Conservation (phyloP, 148 eudicot species). For the Arbutus unedo region DNA sequence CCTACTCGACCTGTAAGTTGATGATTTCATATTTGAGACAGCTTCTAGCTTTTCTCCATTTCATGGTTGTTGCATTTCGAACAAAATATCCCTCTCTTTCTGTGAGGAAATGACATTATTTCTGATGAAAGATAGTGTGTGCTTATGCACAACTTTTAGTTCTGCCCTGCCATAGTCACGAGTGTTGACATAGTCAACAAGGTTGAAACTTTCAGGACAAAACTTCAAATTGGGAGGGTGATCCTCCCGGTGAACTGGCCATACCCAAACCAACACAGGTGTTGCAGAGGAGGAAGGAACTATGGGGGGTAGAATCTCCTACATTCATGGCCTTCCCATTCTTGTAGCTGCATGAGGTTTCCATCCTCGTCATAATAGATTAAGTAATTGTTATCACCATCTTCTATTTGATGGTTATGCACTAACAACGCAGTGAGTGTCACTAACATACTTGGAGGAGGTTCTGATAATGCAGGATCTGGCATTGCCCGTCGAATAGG, state of each 20-base stretch:
- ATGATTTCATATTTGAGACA: not conserved
- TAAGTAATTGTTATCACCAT: not conserved
- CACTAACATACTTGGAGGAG: constrained; percentile 61
- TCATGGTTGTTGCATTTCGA: not conserved
- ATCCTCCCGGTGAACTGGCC: too few relatives aligned
- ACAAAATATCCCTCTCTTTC: not conserved
- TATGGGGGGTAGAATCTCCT: not conserved
- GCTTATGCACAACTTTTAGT: not conserved
- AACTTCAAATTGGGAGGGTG: too few relatives aligned
- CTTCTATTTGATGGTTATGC: constrained; percentile 14
- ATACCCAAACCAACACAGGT: too few relatives aligned
- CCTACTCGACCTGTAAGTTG: constrained; percentile 54
- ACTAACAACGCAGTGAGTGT: constrained; percentile 70
- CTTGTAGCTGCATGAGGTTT: not conserved
- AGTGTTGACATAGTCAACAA: too few relatives aligned
- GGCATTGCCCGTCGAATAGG: constrained; percentile 88
- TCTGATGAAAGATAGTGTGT: not conserved
- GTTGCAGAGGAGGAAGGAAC: not conserved
- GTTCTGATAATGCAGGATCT: constrained; percentile 86
- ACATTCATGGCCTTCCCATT: not conserved
- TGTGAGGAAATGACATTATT: not conserved
- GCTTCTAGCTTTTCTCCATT: not conserved
- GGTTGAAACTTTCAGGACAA: too few relatives aligned
- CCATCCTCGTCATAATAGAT: not conserved
- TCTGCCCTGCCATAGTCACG: too few relatives aligned